These are phyloP conservation scores for Pistacia integerrima DNA, from an alignment of 345 rosid species.

Conservation along the genomic window DNA sequence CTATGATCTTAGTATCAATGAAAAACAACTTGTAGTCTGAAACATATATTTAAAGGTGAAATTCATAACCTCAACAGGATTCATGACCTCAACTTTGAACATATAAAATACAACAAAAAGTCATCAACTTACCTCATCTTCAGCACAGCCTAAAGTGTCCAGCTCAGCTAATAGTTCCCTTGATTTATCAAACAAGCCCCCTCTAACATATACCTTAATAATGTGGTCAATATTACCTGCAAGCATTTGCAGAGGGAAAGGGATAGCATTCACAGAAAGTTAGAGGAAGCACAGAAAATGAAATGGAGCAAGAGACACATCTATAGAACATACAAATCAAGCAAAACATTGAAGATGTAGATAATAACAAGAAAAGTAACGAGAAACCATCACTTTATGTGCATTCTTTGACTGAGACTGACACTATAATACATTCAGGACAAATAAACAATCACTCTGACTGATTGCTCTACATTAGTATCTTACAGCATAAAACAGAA, in stretches of 20 bases:
- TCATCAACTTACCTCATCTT: conserved; percentile 66
- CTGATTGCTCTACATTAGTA: too few relatives aligned
- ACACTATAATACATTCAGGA: too few relatives aligned
- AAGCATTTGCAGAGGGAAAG: conserved; percentile 26
- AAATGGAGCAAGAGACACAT: not conserved
- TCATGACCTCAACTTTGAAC: conserved; percentile 13
- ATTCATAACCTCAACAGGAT: not conserved
- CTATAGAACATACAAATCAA: too few relatives aligned
- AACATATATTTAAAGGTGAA: not conserved
- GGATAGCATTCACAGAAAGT: not conserved
- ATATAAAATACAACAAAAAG: not conserved
- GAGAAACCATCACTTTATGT: too few relatives aligned
- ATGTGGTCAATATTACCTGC: conserved; percentile 88
- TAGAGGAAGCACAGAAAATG: not conserved
- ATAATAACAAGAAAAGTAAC: too few relatives aligned
- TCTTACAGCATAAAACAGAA: too few relatives aligned
- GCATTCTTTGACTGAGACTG: too few relatives aligned
- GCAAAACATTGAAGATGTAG: too few relatives aligned
- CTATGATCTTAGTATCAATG: not conserved
- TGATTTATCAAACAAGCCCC: conserved; percentile 86
- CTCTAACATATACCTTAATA: conserved; percentile 83
- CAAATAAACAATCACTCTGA: too few relatives aligned
- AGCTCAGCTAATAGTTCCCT: conserved; percentile 65
- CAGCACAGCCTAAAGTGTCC: conserved; percentile 68
- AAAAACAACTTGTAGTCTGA: not conserved